A percentile compares a stretch with the other conserved stretches of the same genome.
These are phyloP conservation scores for Salix brachista DNA, from an alignment of 345 rosid species.

Conservation along the genomic window DNA sequence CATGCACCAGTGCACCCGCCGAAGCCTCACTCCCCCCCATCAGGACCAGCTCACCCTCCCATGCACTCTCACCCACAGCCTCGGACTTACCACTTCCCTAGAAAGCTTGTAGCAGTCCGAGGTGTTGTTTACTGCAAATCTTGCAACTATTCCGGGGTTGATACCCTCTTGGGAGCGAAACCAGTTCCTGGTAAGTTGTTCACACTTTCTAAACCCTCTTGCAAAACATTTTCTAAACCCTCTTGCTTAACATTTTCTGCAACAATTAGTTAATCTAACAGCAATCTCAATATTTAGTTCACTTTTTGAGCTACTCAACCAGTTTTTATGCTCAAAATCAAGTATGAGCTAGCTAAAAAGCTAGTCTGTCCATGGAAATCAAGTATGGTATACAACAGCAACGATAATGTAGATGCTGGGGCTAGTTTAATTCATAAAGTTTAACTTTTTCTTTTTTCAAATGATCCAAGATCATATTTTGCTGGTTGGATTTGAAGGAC, in stretches of 20 bases:
- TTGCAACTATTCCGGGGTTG: conserved; percentile 61
- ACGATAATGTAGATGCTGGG: too few species aligned
- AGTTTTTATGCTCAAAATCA: neutral
- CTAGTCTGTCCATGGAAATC: neutral
- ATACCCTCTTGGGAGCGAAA: conserved; percentile 59
- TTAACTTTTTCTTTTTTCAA: too few species aligned
- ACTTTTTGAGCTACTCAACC: neutral
- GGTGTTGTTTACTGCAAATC: conserved; percentile 86
- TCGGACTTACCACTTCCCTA: conserved; percentile 21
- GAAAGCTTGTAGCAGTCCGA: conserved; percentile 64
- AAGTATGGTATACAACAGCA: too few species aligned
- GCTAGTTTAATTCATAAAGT: too few species aligned
- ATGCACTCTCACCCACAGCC: conserved; percentile 25
- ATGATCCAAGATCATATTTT: too few species aligned
- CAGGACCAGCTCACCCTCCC: conserved; percentile 25
- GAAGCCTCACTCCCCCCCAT: conserved; percentile 22
- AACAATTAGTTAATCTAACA: too few species aligned
- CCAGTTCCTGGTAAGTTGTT: conserved; percentile 50
- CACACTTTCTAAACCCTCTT: neutral
- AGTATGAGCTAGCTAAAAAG: neutral
- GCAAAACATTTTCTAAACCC: neutral
- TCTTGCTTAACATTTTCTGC: neutral
- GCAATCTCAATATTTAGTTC: neutral
- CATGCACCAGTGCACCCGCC: conserved; percentile 34
- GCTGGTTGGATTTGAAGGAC: too few species aligned